These are phyloP conservation scores for Euryodendron excelsum DNA, from an alignment of 148 eudicot species.

Conservation along the genomic window DNA sequence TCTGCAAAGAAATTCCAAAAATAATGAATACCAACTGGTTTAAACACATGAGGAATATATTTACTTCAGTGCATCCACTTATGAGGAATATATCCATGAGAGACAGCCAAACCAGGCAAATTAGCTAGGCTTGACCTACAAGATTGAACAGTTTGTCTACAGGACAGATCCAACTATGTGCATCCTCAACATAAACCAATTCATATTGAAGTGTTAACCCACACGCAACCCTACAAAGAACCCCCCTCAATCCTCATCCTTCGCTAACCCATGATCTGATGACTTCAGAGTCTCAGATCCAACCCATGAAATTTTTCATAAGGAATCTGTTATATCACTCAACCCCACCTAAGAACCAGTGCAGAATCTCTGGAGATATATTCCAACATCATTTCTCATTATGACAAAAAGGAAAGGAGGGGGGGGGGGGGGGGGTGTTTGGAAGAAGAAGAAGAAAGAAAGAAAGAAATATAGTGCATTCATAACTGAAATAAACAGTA, in stretches of 20 bases:
- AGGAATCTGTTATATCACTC: not conserved
- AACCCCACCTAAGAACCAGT: not conserved
- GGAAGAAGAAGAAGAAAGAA: not conserved
- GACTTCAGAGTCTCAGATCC: not conserved
- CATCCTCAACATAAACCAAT: not conserved
- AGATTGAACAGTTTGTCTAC: not conserved
- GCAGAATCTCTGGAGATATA: not conserved
- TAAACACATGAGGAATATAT: not conserved
- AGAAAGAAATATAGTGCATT: not conserved
- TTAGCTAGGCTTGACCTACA: not conserved
- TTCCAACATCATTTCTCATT: not conserved
- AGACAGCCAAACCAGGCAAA: not conserved
- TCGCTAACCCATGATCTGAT: not conserved
- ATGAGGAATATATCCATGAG: not conserved
- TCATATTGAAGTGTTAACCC: not conserved
- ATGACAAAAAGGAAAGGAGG: not conserved
- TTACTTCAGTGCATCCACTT: not conserved
- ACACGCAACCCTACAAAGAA: not conserved
- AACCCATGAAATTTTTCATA: not conserved
- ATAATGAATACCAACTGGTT: not conserved
- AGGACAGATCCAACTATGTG: not conserved
- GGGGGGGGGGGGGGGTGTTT: too few relatives aligned
- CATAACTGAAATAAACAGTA: not conserved
- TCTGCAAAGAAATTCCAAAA: slow-evolving; percentile 47
- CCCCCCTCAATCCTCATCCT: not conserved